Percentiles rank a stretch among this genome's conserved stretches.
Conservation (phyloP, 495 filamentous ascomycete genomes). For the Penicillium paxilli region DNA sequence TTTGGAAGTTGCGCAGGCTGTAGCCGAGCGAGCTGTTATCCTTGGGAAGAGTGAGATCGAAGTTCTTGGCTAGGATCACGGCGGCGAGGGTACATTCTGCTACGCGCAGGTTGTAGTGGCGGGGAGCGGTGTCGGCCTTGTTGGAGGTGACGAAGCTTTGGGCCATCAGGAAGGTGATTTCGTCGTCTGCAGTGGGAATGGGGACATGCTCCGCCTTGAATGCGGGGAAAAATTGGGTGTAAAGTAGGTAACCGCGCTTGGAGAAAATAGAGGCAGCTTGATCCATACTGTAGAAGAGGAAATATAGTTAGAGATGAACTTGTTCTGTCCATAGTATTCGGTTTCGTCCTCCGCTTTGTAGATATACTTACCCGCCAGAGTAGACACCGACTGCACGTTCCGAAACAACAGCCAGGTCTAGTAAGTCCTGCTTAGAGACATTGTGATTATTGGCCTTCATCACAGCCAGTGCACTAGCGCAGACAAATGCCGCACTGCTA, state of each 20-base stretch:
- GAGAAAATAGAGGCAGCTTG: constrained; percentile 97
- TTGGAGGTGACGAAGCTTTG: constrained; percentile 92
- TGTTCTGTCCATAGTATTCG: neutral
- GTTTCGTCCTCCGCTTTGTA: neutral
- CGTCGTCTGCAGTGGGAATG: constrained; percentile 81
- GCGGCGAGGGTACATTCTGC: constrained; percentile 93
- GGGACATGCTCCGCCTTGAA: constrained; percentile 73
- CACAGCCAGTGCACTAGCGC: constrained; percentile 83
- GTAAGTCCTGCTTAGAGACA: constrained; percentile 85
- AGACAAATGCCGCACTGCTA: constrained; percentile 93
- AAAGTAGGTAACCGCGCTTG: constrained; percentile 77
- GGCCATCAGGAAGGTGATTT: constrained; percentile 88
- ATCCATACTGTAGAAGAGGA: constrained; percentile 64
- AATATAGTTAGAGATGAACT: constrained; percentile 28
- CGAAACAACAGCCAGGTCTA: constrained; percentile 89
- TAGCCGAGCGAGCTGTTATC: constrained; percentile 84
- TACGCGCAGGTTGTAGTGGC: constrained; percentile 95
- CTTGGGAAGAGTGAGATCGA: constrained; percentile 64
- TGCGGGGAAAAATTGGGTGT: constrained; percentile 85
- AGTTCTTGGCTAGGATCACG: constrained; percentile 63
- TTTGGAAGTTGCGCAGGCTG: constrained; percentile 83
- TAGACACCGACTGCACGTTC: constrained; percentile 95
- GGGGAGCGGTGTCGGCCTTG: constrained; percentile 89
- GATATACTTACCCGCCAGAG: constrained; percentile 73
- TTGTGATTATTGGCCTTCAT: constrained; percentile 83